phyloP scores from a whole-genome alignment of 345 rosid genomes.

The Carallia pectinifolia region DNA sequence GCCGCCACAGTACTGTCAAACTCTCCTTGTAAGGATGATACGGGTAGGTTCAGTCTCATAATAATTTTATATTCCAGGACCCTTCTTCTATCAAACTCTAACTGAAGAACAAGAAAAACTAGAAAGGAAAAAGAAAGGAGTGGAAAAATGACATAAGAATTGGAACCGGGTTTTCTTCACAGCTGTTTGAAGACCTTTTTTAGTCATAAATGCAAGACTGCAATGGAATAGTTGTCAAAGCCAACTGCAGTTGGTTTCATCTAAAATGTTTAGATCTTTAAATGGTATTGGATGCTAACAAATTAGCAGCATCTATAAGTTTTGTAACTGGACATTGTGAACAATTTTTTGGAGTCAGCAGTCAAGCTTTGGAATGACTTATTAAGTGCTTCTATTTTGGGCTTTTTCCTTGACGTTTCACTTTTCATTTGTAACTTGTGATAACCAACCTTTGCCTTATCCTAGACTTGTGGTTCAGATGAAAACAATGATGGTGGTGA shows the following conservation, averaged over 20 bases:
- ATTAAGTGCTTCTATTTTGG: conserved; percentile 5
- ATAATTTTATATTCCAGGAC: background rate
- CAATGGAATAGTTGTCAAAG: no score
- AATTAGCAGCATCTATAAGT: no score
- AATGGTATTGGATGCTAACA: no score
- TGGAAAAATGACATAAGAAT: background rate
- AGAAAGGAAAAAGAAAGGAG: background rate
- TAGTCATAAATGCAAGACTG: background rate
- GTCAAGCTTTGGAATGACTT: background rate
- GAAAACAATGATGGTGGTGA: conserved; percentile 57
- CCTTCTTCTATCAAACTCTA: background rate
- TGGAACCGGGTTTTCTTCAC: background rate
- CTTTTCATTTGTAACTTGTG: conserved; percentile 23
- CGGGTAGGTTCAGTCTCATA: conserved; percentile 37
- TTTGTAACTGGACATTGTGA: no score
- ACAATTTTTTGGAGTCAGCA: background rate
- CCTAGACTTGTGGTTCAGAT: conserved; percentile 73
- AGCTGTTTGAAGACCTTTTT: background rate
- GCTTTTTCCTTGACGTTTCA: conserved; percentile 12
- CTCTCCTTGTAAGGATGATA: conserved; percentile 27
- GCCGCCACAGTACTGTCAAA: conserved; percentile 25
- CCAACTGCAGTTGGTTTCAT: no score
- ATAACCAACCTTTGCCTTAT: conserved; percentile 60
- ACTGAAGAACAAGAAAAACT: background rate
- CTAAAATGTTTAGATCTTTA: no score